Evolutionary conservation across 257 asterid species (phyloP).

Genomic region (Solanum rostratum): DNA sequence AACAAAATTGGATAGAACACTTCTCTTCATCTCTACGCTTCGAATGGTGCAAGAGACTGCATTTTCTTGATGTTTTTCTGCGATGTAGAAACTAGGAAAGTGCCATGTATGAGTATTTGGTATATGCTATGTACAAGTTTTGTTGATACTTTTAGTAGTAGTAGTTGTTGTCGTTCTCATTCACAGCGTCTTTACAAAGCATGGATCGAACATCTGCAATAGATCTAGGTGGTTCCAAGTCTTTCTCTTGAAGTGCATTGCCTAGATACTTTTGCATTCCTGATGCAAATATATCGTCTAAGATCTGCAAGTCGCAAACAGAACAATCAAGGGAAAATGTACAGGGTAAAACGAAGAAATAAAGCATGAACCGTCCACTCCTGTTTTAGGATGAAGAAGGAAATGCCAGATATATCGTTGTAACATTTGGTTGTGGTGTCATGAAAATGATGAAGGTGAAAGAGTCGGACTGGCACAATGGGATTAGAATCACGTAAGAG

Average conservation of each 20-base stretch:
- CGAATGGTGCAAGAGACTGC: not conserved
- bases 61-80: not conserved
- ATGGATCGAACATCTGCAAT: constrained; percentile 75
- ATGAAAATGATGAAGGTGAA: not conserved
- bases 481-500: not conserved
- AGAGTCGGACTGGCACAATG: not conserved
- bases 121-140: not conserved
- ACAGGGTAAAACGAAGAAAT: not conserved
- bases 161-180: constrained; percentile 52
- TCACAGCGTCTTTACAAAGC: constrained; percentile 66
- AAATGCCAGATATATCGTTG: not conserved
- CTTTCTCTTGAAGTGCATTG: constrained; percentile 64
- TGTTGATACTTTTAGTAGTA: constrained; percentile 24
- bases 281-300: constrained; percentile 76
- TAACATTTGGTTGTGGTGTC: not conserved
- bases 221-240: constrained; percentile 67
- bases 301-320: constrained; percentile 30
- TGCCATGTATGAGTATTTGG: not conserved
- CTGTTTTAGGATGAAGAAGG: not conserved
- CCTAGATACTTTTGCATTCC: constrained; percentile 80
- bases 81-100: not conserved
- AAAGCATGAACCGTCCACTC: not conserved
- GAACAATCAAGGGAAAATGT: not conserved
- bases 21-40: not conserved
- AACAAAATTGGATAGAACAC: not conserved